Evolutionary conservation across 805 yeast genomes (phyloP).

Genomic region (Kregervanrija pseudodelftensis): DNA sequence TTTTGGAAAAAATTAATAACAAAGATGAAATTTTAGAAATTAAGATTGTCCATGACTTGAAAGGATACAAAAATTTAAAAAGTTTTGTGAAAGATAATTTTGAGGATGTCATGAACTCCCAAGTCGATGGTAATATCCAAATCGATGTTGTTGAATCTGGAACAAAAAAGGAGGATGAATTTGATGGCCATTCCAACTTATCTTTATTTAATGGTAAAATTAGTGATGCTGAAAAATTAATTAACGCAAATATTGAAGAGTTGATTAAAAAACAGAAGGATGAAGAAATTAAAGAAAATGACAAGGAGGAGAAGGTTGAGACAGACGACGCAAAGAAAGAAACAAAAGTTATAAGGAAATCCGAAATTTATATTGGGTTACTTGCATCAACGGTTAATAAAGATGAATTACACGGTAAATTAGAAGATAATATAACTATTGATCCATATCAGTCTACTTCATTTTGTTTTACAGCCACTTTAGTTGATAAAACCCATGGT

Average conservation of each 20-base stretch:
- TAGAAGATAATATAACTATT: constrained; percentile 31
- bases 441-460: constrained; percentile 44
- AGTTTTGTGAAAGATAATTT: constrained; percentile 48
- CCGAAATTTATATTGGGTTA: constrained; percentile 27
- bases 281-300: constrained; percentile 1
- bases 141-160: constrained; percentile 50
- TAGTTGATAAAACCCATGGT: constrained; percentile 74
- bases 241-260: constrained; percentile 78
- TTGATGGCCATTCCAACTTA: constrained; percentile 36
- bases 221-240: constrained; percentile 81
- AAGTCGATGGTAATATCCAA: constrained; percentile 72
- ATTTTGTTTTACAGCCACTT: constrained; percentile 68
- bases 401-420: constrained; percentile 13
- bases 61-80: constrained; percentile 34
- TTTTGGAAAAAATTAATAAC: constrained; percentile 30
- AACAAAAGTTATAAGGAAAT: constrained; percentile 10
- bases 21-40: constrained; percentile 51
- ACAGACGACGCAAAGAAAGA: constrained; percentile 3
- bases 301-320: constrained; percentile 5
- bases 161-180: constrained; percentile 18
- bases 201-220: constrained; percentile 70
- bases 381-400: constrained; percentile 24
- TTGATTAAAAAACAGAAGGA: constrained; percentile 43
- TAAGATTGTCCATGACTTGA: constrained; percentile 61
- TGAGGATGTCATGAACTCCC: constrained; percentile 52